Evolutionary conservation across 2,329 filamentous ascomycete species (phyloP), one percentile per base, ranked within the genome.

Genomic region (Fusarium clavum): DNA sequence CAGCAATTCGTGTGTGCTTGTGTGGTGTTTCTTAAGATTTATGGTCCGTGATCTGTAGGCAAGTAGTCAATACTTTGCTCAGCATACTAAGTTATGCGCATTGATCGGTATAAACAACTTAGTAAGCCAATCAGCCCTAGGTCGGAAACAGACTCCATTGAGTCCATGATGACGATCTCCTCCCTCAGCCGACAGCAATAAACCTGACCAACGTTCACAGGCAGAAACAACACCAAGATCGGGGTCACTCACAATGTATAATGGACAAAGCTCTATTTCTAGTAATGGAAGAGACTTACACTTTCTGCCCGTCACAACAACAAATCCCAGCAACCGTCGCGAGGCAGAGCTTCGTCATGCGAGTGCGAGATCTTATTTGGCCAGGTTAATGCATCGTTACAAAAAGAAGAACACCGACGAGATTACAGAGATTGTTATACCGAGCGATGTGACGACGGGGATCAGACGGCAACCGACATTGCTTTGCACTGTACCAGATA

Each of bases 271-370:
- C 1, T 5, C 13, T 0, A 5, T 2, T 5, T 10, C 11, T 2
- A 20, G 3, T 1, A 20, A 11, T 3, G 25, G n/a, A 6, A 14
- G 6, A 0, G 8, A 11, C 8, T 24, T 64, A 5, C 22, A 24
- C 16, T 64, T 64, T 13, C 7, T 64, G 5, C 61, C 61, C 2
- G n/a, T 34, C 4, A 18, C 40, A 5, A 64, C 61, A 4, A 24
- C 24, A 12, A 7, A 45, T 2, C 25, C 29, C 13, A 27, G 8
- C 7, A 64, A 25, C 3, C 58, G 59, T 18, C 59, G 61, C 2
- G 61, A 57, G 27, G 20, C 32, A n/a, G 61, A 64, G 44, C 61
- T 64, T 3, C 61, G 44, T 12, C 59, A 40, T 16, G 61, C 59
- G 5, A 64, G 51, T 44, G 59, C 49, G 7, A n/a, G 59, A 5